phyloP scores from a whole-genome alignment of 306 rosid genomes.

The Pterocarpus santalinus region DNA sequence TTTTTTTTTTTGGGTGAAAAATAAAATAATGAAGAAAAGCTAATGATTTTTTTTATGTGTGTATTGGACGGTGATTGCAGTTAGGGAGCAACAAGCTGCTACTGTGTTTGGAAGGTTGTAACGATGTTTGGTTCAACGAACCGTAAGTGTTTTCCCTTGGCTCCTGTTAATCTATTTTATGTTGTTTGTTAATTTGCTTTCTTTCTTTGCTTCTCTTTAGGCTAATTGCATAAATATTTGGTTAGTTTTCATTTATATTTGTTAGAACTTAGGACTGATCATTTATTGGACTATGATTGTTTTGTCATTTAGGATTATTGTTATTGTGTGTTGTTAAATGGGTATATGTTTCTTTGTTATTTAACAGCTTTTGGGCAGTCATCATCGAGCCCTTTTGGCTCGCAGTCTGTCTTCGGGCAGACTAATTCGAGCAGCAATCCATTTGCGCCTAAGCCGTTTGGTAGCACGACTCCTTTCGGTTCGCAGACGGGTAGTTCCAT shows the following conservation, averaged over 20 bases:
- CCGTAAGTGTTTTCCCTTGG: conserved; percentile 63
- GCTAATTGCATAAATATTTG: background rate
- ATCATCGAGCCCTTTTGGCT: conserved; percentile 81
- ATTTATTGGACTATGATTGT: conserved; percentile 19
- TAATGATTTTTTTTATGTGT: conserved; percentile 29
- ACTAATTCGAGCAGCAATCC: conserved; percentile 71
- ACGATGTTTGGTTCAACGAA: conserved; percentile 81
- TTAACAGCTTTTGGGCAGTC: conserved; percentile 92
- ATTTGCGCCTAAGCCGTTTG: conserved; percentile 87
- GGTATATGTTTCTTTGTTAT: conserved; percentile 41
- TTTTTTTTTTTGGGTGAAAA: background rate
- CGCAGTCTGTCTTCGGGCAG: conserved; percentile 87
- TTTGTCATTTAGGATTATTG: background rate
- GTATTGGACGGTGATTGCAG: conserved; percentile 35
- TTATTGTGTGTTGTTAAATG: background rate
- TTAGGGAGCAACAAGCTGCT: conserved; percentile 17
- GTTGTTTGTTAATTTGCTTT: background rate
- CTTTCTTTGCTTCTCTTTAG: background rate
- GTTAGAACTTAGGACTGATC: background rate
- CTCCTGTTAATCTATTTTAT: background rate
- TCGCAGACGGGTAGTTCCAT: conserved; percentile 69
- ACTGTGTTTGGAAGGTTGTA: conserved; percentile 30
- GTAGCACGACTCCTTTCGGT: conserved; percentile 82
- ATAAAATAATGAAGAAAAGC: background rate
- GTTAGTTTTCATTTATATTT: background rate